Conservation (phyloP, 169 alveolate genomes). For the Plasmodium inui region DNA sequence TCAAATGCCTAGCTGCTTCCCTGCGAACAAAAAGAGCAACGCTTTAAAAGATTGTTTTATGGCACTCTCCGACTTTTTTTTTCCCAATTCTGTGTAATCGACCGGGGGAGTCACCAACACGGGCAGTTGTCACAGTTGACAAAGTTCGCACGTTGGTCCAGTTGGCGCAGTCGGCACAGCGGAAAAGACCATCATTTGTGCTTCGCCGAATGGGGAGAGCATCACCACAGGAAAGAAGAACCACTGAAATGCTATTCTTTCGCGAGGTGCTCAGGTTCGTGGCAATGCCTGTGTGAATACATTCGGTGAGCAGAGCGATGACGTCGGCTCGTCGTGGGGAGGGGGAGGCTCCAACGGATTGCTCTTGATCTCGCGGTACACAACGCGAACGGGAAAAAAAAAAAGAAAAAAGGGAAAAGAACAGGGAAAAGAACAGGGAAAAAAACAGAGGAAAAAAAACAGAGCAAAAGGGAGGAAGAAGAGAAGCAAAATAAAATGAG, state of each 20-base stretch:
- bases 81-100: not conserved
- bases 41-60: not conserved
- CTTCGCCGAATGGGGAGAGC: not conserved
- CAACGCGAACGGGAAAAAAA: not conserved
- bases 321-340: not conserved
- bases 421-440: not conserved
- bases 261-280: not conserved
- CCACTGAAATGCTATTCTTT: not conserved
- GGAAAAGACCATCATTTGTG: not conserved
- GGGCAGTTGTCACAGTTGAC: not conserved
- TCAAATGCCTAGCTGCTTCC: not conserved
- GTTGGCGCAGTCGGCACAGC: not conserved
- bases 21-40: not conserved
- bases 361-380: not conserved
- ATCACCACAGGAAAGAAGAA: not conserved
- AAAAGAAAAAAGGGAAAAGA: not conserved
- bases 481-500: not conserved
- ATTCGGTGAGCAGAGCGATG: not conserved
- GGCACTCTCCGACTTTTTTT: not conserved
- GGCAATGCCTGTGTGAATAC: not conserved
- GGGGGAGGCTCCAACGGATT: not conserved
- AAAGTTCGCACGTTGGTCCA: not conserved
- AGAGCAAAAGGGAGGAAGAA: not conserved
- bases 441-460: not conserved
- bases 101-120: not conserved